Percentiles rank a stretch among this genome's conserved stretches.
phyloP scores from a whole-genome alignment of 2,329 filamentous ascomycete genomes.

The Cylindrodendrum hubeiense region DNA sequence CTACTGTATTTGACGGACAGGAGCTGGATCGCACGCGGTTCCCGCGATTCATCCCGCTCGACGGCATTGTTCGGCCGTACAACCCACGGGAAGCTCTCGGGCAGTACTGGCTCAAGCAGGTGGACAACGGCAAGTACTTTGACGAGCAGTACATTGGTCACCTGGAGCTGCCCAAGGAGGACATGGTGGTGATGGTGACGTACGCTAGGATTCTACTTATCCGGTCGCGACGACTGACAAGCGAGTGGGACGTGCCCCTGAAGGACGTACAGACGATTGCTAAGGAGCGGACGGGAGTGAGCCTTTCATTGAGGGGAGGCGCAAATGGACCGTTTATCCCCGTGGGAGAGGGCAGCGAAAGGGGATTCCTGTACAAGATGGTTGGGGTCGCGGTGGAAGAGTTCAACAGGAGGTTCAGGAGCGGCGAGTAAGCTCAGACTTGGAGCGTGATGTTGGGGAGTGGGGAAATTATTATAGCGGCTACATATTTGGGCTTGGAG shows the following conservation, averaged over 20 bases:
- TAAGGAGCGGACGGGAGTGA: conserved; percentile 95
- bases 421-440: conserved; percentile 45
- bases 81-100: conserved; percentile 94
- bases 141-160: conserved; percentile 98
- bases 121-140: conserved; percentile 98
- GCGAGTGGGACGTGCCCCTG: conserved; percentile 95
- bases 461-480: background rate
- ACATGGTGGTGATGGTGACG: conserved; percentile 91
- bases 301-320: conserved; percentile 87
- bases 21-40: conserved; percentile 96
- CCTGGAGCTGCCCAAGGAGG: conserved; percentile 88
- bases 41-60: conserved; percentile 89
- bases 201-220: conserved; percentile 91
- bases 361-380: conserved; percentile 74
- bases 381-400: conserved; percentile 75
- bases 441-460: background rate
- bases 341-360: conserved; percentile 85
- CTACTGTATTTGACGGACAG: conserved; percentile 95
- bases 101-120: conserved; percentile 98
- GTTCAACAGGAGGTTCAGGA: conserved; percentile 72
- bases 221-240: conserved; percentile 84
- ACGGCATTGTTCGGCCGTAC: conserved; percentile 95
- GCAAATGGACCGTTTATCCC: conserved; percentile 96
- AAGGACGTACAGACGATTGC: conserved; percentile 97
- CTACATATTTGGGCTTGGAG: background rate